These are phyloP conservation scores for Eimeria praecox DNA, from an alignment of 169 alveolate species.

Conservation along the genomic window DNA sequence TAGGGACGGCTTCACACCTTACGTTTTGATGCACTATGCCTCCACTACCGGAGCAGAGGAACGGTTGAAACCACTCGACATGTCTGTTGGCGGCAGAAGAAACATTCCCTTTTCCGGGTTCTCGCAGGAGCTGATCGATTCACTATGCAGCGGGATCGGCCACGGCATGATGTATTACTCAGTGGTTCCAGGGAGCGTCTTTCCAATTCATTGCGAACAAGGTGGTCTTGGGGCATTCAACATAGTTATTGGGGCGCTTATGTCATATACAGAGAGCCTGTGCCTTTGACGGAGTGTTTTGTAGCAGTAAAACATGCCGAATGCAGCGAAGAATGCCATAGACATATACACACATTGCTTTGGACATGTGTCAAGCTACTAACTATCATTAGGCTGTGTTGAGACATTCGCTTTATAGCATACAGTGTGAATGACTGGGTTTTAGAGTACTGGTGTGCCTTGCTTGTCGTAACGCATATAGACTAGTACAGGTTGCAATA, in stretches of 20 bases:
- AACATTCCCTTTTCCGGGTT: conserved; percentile 48
- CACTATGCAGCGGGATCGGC: conserved; percentile 12
- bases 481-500: background rate
- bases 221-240: conserved; percentile 41
- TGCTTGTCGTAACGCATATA: background rate
- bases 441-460: background rate
- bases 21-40: conserved; percentile 15
- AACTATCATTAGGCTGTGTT: background rate
- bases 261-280: conserved; percentile 9
- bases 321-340: background rate
- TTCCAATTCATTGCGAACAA: conserved; percentile 43
- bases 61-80: conserved; percentile 1
- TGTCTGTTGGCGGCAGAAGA: conserved; percentile 28
- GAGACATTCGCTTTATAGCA: background rate
- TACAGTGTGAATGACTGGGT: background rate
- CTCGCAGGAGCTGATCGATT: conserved; percentile 27
- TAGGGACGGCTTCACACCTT: conserved; percentile 4
- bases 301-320: background rate
- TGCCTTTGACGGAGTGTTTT: background rate
- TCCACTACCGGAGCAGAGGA: conserved; percentile 15
- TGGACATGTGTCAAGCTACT: background rate
- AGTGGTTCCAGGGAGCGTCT: background rate
- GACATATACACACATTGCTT: background rate
- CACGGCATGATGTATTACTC: conserved; percentile 62
- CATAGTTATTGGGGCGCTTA: background rate